Evolutionary conservation across 1,284 basidiomycete genomes (phyloP).

Genomic region (Amanita bisporigera): DNA sequence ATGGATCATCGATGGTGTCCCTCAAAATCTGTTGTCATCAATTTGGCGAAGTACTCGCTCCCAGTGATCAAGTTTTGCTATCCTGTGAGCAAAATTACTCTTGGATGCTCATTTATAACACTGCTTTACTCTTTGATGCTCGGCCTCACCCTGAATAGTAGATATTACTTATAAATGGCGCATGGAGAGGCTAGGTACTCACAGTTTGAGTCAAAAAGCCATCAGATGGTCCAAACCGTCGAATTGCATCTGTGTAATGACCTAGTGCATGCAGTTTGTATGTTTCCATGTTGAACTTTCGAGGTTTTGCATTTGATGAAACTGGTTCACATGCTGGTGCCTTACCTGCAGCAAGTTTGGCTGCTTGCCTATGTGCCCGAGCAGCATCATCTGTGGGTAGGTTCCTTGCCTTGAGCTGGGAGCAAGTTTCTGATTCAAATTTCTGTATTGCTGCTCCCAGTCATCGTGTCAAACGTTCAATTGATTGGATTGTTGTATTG

Average conservation of each 20-base stretch:
- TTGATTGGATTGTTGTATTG: neutral
- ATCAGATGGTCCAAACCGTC: conserved; percentile 27
- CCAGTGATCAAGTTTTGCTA: conserved; percentile 31
- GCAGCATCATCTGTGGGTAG: neutral
- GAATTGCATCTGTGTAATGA: conserved; percentile 24
- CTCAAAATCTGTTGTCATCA: neutral
- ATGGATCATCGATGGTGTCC: neutral
- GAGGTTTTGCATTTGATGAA: conserved; percentile 8
- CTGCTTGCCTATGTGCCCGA: neutral
- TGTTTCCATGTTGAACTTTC: conserved; percentile 23
- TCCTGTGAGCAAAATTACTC: conserved; percentile 26
- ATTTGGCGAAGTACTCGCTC: conserved; percentile 18
- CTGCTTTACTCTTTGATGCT: conserved; percentile 43
- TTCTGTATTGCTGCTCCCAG: conserved; percentile 2
- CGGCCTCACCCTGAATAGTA: conserved; percentile 38
- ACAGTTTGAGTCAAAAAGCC: conserved; percentile 33
- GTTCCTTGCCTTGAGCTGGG: neutral
- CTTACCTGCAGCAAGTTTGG: neutral
- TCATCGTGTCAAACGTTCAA: neutral
- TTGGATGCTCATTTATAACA: conserved; percentile 45
- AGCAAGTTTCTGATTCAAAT: conserved; percentile 3
- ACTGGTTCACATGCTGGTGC: neutral
- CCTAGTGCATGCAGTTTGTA: conserved; percentile 31
- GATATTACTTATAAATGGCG: neutral
- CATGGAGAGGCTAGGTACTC: conserved; percentile 4